Evolutionary conservation across 352 stramenopile genomes (phyloP), one percentile per base, ranked within the genome.

Genomic region (Phytopythium boreale): DNA sequence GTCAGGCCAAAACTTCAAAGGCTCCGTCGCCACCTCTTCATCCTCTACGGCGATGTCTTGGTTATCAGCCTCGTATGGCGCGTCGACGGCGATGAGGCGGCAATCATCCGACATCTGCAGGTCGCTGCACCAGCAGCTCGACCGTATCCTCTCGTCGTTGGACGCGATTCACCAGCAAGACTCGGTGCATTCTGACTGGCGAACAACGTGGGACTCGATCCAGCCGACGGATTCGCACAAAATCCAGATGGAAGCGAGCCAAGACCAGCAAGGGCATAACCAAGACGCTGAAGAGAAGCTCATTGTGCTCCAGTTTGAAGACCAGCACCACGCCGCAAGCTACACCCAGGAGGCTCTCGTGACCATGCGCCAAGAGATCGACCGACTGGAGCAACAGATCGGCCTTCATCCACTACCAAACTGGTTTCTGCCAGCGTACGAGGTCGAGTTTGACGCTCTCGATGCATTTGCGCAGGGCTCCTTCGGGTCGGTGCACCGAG

Each of bases 361-460:
- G 3, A 22, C 20, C 2, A 60, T 49, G 11, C 29, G 29, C 2
- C 10, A 4, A 0, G 12, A 36, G 31, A 17, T 46, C 0, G 34
- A 31, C 10, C 52, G 20, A 3, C 15, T 61, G 2, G 56, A 61
- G 37, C 36, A 31, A 37, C 12, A 3, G 22, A 17, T 51, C n/a
- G 56, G 36, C 22, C 10, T 20, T 39, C 15, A 2, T 9, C 31
- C 20, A 4, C 36, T 49, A 6, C 71, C 69, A 6, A 71, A 63
- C 20, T 76, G 71, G 69, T 74, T 76, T 29, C 64, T 76, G 17
- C 61, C 66, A 10, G 55, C 56, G 4, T 72, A 69, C 39, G 71
- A 79, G 58, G 52, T 74, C 14, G 53, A 69, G 24, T 56, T 76
- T 26, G 66, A 63, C n/a, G 24, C 31, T 3, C 58, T 71, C 44